Base-by-base conservation (phyloP, 371 early-diverging fungal species). In the Smittium culicis region DNA sequence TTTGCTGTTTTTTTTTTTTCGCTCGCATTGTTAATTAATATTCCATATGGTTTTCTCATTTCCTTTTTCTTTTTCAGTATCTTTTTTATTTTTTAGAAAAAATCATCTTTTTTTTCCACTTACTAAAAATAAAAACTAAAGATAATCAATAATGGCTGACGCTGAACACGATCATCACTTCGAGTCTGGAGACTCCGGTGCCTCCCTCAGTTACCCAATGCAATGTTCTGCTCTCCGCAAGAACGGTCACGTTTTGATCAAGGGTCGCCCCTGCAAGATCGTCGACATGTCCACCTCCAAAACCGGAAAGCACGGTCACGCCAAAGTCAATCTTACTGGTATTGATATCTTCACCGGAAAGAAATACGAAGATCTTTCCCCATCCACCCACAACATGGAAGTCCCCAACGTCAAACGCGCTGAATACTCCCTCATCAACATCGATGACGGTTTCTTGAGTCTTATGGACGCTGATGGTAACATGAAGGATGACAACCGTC, bases 241-340 rank as follows among this genome's bases (percentile, higher is more conserved):
- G 92, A 89, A 88, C 86, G 98, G 96, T 35, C 88, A 89, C 83
- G 98, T 98, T 71, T 87, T 92, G 72, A 89, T 98, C 81, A 98
- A 96, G 89, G 91, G 92, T 67, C 92, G 96, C 74, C 97, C 98
- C 76, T 98, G 98, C 88, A 98, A 96, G 91, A 95, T 98, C 70
- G 89, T 96, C 66, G 96, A 96, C 77, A 91, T 91, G 93, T 88
- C 90, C 68, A 91, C 92, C 79, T 90, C 91, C 82, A 92, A 90
- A 87, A 91, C 91, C 70, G 91, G 98, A 79, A 98, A 98, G 94
- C 98, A 98, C 93, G 98, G 98, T 72, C 98, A 97, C 90, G 98
- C 98, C 82, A 96, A 97, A 93, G 96, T 98, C 73, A 86, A 98
- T 84, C 80, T 95, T 81, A 88, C 90, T 63, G 96, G 83, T 73